These are phyloP conservation scores for Flaveria linearis DNA, from an alignment of 129 eudicot species.

Conservation along the genomic window DNA sequence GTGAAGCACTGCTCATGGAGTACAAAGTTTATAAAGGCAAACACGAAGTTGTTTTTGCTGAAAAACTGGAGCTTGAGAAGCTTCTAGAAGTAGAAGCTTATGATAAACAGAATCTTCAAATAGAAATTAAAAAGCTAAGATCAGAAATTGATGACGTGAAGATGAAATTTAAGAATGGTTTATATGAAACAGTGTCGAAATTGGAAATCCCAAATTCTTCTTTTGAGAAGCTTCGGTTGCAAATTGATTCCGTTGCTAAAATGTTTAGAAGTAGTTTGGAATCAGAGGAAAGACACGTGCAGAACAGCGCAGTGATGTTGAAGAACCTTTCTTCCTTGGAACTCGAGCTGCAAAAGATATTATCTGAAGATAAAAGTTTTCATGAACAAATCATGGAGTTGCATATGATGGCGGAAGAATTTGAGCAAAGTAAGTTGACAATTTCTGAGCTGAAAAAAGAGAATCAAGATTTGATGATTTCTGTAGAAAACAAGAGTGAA, in stretches of 20 bases:
- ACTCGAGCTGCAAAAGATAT: constrained; percentile 61
- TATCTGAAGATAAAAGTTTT: constrained; percentile 50
- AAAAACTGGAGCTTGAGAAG: constrained; percentile 54
- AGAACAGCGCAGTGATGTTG: constrained; percentile 49
- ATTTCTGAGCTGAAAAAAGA: constrained; percentile 56
- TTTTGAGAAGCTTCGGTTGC: constrained; percentile 59
- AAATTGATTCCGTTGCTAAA: constrained; percentile 55
- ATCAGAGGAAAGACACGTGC: constrained; percentile 48
- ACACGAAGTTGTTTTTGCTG: constrained; percentile 52
- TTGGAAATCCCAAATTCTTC: constrained; percentile 47
- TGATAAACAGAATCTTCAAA: constrained; percentile 49
- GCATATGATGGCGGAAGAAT: constrained; percentile 52
- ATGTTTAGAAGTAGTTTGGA: constrained; percentile 50
- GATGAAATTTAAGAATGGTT: constrained; percentile 53
- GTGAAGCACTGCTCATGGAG: constrained; percentile 52
- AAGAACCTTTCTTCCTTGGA: constrained; percentile 62
- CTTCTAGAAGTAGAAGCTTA: constrained; percentile 38
- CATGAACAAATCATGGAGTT: constrained; percentile 47
- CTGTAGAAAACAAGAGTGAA: constrained; percentile 42
- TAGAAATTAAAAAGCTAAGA: constrained; percentile 14
- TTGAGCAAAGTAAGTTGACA: constrained; percentile 43
- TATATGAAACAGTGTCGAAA: constrained; percentile 48
- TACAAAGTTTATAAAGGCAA: constrained; percentile 48
- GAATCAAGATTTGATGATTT: constrained; percentile 47
- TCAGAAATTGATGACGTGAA: constrained; percentile 39